Conservation (phyloP, 768 basidiomycete species). For the Lactarius deliciosus region DNA sequence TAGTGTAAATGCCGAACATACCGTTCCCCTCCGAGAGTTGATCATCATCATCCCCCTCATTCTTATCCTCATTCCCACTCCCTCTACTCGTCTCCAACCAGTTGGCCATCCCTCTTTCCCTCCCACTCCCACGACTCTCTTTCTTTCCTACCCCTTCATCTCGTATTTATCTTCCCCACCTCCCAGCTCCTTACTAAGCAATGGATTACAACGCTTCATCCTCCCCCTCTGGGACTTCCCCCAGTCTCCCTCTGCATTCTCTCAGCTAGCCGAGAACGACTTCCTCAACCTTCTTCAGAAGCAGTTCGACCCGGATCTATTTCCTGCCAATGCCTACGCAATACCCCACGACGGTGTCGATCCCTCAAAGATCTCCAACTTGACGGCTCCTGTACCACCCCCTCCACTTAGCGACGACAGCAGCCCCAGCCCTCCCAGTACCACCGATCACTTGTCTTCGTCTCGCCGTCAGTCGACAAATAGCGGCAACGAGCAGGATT, state of each 20-base stretch:
- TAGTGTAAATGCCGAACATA: too few species aligned
- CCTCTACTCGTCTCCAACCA: not conserved
- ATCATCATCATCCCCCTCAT: not conserved
- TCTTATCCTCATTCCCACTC: not conserved
- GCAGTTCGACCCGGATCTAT: slow-evolving; percentile 53
- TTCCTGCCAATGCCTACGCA: slow-evolving; percentile 29
- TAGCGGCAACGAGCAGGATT: slow-evolving; percentile 41
- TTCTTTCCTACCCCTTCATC: not conserved
- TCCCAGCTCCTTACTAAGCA: slow-evolving; percentile 17
- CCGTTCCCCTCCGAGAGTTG: not conserved
- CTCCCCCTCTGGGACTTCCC: slow-evolving; percentile 63
- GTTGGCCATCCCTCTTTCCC: not conserved
- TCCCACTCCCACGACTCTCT: not conserved
- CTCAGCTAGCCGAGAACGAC: slow-evolving; percentile 70
- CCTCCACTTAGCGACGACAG: slow-evolving; percentile 71
- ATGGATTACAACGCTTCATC: slow-evolving; percentile 54
- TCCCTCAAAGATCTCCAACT: slow-evolving; percentile 55
- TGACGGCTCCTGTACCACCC: slow-evolving; percentile 51
- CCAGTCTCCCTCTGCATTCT: slow-evolving; percentile 49
- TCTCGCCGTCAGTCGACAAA: slow-evolving; percentile 37
- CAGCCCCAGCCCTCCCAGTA: slow-evolving; percentile 72
- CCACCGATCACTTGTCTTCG: slow-evolving; percentile 36
- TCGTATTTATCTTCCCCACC: not conserved
- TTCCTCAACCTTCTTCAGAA: slow-evolving; percentile 76
- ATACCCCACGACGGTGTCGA: slow-evolving; percentile 49